Evolutionary conservation across 495 filamentous ascomycete species (phyloP).

Genomic region (Trichoderma virens): DNA sequence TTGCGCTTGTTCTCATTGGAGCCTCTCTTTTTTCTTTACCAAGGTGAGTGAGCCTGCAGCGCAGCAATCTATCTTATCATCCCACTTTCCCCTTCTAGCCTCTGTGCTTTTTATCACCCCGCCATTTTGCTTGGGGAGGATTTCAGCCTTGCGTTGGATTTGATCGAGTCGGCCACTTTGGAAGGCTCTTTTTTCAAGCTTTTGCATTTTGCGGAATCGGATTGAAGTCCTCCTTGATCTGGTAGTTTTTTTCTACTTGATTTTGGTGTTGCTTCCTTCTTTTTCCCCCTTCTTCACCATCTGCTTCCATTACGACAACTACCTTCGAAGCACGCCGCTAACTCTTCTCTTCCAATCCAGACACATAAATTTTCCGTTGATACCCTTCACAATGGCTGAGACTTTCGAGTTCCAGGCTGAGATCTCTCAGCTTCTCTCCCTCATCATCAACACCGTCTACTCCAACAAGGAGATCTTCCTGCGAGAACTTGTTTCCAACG

Average conservation of each 20-base stretch:
- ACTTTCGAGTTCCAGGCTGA: slow-evolving; percentile 99
- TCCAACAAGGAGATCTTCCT: slow-evolving; percentile 99
- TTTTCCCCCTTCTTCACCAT: background rate
- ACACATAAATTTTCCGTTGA: slow-evolving; percentile 13
- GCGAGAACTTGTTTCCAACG: slow-evolving; percentile 94
- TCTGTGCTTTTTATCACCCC: slow-evolving; percentile 1
- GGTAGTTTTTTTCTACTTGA: no score
- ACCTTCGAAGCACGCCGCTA: background rate
- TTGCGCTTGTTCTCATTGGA: background rate
- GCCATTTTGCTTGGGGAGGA: background rate
- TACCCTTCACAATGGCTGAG: slow-evolving; percentile 66
- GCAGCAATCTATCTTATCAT: background rate
- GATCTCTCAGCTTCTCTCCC: slow-evolving; percentile 97
- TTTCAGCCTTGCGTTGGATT: background rate
- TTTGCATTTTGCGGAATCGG: background rate
- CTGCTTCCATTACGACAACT: no score
- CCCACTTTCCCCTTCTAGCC: background rate
- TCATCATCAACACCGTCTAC: slow-evolving; percentile 99
- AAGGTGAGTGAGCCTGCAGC: slow-evolving; percentile 7
- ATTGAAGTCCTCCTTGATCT: no score
- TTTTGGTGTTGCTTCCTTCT: background rate
- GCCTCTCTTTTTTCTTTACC: slow-evolving; percentile 2
- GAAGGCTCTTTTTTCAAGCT: background rate
- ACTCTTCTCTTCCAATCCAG: background rate
- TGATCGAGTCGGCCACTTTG: background rate